Conservation (phyloP, 495 filamentous ascomycete genomes). For the Penicillium nucicola region DNA sequence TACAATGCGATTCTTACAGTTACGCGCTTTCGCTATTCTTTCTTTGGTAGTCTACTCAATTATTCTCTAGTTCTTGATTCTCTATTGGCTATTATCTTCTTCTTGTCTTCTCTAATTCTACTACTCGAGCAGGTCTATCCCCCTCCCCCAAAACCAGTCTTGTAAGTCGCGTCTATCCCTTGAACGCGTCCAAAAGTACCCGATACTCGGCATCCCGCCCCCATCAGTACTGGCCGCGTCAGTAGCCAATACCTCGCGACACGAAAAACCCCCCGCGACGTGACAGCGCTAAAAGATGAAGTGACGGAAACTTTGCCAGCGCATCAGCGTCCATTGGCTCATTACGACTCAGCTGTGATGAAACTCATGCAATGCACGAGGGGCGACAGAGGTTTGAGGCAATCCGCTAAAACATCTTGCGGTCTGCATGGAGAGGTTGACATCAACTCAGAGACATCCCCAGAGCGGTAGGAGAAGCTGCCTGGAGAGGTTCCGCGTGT, state of each 20-base stretch:
- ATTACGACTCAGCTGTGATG: not conserved
- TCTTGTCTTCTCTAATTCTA: too few species aligned
- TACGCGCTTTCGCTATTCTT: constrained; percentile 3
- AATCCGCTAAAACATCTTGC: not conserved
- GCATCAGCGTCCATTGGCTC: not conserved
- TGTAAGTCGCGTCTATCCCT: constrained; percentile 6
- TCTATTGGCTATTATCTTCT: too few species aligned
- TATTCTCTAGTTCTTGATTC: too few species aligned
- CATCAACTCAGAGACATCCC: too few species aligned
- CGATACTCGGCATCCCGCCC: not conserved
- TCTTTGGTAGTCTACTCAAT: too few species aligned
- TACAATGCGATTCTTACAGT: constrained; percentile 15
- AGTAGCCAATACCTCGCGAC: constrained; percentile 9
- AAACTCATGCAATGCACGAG: constrained; percentile 1
- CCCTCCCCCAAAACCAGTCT: not conserved
- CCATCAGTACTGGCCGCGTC: not conserved
- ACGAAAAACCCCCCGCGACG: constrained; percentile 3
- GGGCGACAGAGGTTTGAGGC: not conserved
- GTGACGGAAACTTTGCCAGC: constrained; percentile 3
- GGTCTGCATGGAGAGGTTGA: not conserved
- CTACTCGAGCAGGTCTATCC: too few species aligned
- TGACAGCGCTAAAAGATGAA: constrained; percentile 1
- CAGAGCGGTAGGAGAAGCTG: not conserved
- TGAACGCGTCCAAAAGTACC: constrained; percentile 6
- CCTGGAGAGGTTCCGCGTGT: not conserved